Base-by-base conservation (phyloP, 345 rosid genomes). In the Geranium rotundifolium region DNA sequence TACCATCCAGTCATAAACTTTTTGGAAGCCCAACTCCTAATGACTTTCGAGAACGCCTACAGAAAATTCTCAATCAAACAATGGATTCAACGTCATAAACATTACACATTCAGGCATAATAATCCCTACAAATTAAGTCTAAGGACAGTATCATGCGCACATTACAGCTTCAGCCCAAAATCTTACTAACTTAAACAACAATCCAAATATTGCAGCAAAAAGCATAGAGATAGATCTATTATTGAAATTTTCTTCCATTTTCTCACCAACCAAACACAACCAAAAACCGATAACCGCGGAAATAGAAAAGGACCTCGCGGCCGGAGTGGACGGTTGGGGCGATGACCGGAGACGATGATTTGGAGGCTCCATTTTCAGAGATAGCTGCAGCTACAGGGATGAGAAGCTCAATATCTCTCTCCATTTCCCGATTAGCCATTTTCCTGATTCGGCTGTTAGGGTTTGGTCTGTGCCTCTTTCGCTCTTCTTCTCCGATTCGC, bases 1-100 rank as follows among this genome's bases (percentile, higher is more conserved):
- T 62, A 82, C 87, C 87, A 77, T 72, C 87, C 84, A 1, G 87
- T 77, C 84, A 77, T 82, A 62, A 82, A 82, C 76, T 82, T 80
- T 39, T 80, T 80, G 18, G 87, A 82, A 49, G 82, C 82, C 82
- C 82, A 82, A 77, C 84, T 82, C 64, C 79, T 63, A 41, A 77
- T 65, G 19, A 77, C 80, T 70, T 77, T 77, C 17, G 69, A 77
- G 63, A 77, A 69, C 16, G 82, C 81, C 84, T 82, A 57, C 57
- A 71, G 17, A 71, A 37, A 3, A 0, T 8, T 1, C 20, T 8
- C 14, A 57, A 46, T 8, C 14, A 57, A 46, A 39, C 30, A 23
- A 17, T 16, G n/a, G n/a, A 10, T 29, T 29, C 13, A 16, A 6
- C 41, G 10, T 46, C 52, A 46, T 46, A 14, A 46, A 46, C 52